A percentile compares a stretch with the other conserved stretches of the same genome.
phyloP scores from a whole-genome alignment of 164 flowering plant species.

The Magnolia changhungtana region DNA sequence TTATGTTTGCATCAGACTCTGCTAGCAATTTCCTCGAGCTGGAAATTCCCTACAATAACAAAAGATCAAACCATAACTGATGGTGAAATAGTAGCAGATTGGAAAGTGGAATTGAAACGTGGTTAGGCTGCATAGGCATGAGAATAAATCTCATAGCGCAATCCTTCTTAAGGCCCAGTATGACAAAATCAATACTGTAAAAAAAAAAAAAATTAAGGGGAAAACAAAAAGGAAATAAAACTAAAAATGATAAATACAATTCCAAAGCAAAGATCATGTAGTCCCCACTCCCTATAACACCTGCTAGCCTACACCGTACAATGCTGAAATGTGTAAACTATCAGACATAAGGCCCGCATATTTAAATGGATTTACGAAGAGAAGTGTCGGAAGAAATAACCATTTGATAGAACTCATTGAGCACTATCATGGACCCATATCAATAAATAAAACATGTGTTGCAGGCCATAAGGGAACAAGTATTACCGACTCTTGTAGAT shows the following conservation, averaged over 20 bases:
- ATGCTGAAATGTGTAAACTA: neutral
- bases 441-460: neutral
- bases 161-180: no score
- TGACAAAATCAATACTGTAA: neutral
- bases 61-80: neutral
- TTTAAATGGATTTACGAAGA: neutral
- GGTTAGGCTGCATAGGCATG: neutral
- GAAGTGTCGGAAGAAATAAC: neutral
- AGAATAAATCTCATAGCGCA: no score
- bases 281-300: neutral
- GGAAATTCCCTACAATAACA: slow-evolving; percentile 59
- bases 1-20: slow-evolving; percentile 32
- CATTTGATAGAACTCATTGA: neutral
- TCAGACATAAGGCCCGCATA: no score
- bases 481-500: slow-evolving; percentile 5
- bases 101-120: neutral
- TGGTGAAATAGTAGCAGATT: neutral
- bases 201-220: no score
- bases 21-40: slow-evolving; percentile 60
- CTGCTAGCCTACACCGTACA: neutral
- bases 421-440: neutral
- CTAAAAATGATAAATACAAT: neutral
- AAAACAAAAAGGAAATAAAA: neutral
- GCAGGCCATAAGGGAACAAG: neutral
- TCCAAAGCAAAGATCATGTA: neutral